Evolutionary conservation across 2,329 filamentous ascomycete genomes (phyloP), one percentile per base, ranked within the genome.

Genomic region (Xylariaceae sp.): DNA sequence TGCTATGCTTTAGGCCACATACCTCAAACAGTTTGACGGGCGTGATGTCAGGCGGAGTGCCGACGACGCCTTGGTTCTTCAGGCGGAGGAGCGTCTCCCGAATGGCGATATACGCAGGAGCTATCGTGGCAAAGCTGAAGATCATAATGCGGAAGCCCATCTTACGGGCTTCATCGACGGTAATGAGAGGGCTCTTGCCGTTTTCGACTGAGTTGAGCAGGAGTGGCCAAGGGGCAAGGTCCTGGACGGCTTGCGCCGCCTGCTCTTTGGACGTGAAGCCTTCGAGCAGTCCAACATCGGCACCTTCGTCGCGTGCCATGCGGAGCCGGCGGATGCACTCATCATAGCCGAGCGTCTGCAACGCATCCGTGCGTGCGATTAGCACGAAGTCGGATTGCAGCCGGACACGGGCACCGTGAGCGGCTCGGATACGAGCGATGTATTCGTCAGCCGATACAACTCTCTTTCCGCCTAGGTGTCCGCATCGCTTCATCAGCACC

Each of bases 291-390:
- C 75, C 77, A 1, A 79, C 78, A 60, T 86, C 83, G 1, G 82
- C 83, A 18, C 83, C 82, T 12, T 75, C 76, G 2, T 73, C 72
- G 0, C 76, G 68, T 0, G 83, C 83, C 1, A 69, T 72, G 53
- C 70, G 70, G 19, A 86, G 67, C 1, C 83, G 69, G 1, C 61
- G 60, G 8, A 84, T 66, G 2, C 80, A 78, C 60, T 79, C 80
- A 9, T 81, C 79, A 57, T 80, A 86, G 0, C 82, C 83, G 5
- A 75, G 71, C 0, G 72, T 70, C 55, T 83, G 80, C 3, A 84
- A 68, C 1, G 83, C 79, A 60, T 87, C 84, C 0, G 83, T 86
- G 10, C 84, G 74, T 1, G 83, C 83, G 53, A 87, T 86, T 51
- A 87, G 75, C 26, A 87, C 75, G 36, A 87, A 82, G 57, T 86